These are phyloP conservation scores for Hygrophorus pudorinus DNA, from an alignment of 768 basidiomycete genomes.

Conservation along the genomic window DNA sequence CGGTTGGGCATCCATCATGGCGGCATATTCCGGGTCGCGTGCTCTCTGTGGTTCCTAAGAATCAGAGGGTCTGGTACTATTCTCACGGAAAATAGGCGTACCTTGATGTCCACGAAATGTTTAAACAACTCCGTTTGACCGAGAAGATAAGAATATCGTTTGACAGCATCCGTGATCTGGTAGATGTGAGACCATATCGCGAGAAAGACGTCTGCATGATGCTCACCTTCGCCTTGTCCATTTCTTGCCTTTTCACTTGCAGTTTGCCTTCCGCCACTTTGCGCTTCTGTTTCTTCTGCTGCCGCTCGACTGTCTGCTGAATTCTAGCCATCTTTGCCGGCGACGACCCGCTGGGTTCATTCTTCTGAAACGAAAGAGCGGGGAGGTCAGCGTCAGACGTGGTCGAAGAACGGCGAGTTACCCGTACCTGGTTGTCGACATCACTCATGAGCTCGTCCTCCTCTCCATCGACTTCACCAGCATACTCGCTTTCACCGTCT, in stretches of 20 bases:
- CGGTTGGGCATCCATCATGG: slow-evolving; percentile 77
- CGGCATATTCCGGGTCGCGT: slow-evolving; percentile 89
- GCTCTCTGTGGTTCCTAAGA: slow-evolving; percentile 46
- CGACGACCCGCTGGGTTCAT: slow-evolving; percentile 10
- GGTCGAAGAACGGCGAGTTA: not conserved
- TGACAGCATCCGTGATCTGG: slow-evolving; percentile 87
- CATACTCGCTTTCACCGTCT: slow-evolving; percentile 71
- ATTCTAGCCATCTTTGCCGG: slow-evolving; percentile 24
- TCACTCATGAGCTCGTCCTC: slow-evolving; percentile 58
- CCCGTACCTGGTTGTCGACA: slow-evolving; percentile 23
- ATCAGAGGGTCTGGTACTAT: too few species aligned
- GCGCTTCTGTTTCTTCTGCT: slow-evolving; percentile 37
- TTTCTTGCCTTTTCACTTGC: slow-evolving; percentile 62
- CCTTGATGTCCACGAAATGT: slow-evolving; percentile 97
- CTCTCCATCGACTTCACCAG: slow-evolving; percentile 42
- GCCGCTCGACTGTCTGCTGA: slow-evolving; percentile 18
- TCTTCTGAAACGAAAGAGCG: slow-evolving; percentile 3
- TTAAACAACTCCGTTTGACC: slow-evolving; percentile 98
- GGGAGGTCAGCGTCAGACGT: too few species aligned
- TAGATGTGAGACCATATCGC: slow-evolving; percentile 10
- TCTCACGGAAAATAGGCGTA: slow-evolving; percentile 17
- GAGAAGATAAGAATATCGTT: slow-evolving; percentile 93
- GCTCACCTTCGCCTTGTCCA: slow-evolving; percentile 80
- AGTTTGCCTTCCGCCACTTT: slow-evolving; percentile 66
- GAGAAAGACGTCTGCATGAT: not conserved